Conservation (phyloP, 306 rosid genomes). For the Prinsepia uniflora region DNA sequence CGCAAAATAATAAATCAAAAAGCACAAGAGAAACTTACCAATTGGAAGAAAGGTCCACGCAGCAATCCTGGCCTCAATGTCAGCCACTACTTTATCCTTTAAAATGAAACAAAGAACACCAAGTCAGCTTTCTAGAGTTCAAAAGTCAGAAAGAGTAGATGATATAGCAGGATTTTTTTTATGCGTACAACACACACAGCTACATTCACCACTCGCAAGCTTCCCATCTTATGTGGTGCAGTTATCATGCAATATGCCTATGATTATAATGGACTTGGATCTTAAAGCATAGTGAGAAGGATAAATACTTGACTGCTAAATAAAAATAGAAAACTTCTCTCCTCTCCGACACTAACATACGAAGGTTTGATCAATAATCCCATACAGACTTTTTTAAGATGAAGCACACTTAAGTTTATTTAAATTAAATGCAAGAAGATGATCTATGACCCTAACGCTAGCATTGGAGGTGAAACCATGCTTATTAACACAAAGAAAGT, state of each 20-base stretch:
- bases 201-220: neutral
- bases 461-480: neutral
- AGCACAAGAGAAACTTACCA: conserved; percentile 41
- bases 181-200: neutral
- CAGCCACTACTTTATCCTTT: conserved; percentile 68
- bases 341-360: neutral
- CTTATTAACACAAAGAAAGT: neutral
- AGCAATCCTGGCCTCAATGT: conserved; percentile 70
- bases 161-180: neutral
- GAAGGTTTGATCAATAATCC: neutral
- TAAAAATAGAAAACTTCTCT: neutral
- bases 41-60: conserved; percentile 90
- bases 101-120: conserved; percentile 29
- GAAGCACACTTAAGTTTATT: neutral
- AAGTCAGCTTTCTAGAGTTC: conserved; percentile 26
- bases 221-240: neutral
- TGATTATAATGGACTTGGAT: neutral
- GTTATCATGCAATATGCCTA: neutral
- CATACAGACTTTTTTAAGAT: neutral
- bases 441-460: neutral
- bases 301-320: neutral
- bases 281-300: neutral
- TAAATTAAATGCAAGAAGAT: conserved; percentile 3
- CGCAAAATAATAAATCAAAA: conserved; percentile 7
- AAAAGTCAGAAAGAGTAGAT: conserved; percentile 5